Percentiles rank a stretch among this genome's conserved stretches.
Evolutionary conservation across 148 eudicot genomes (phyloP).

Genomic region (Chenopodium formosanum): DNA sequence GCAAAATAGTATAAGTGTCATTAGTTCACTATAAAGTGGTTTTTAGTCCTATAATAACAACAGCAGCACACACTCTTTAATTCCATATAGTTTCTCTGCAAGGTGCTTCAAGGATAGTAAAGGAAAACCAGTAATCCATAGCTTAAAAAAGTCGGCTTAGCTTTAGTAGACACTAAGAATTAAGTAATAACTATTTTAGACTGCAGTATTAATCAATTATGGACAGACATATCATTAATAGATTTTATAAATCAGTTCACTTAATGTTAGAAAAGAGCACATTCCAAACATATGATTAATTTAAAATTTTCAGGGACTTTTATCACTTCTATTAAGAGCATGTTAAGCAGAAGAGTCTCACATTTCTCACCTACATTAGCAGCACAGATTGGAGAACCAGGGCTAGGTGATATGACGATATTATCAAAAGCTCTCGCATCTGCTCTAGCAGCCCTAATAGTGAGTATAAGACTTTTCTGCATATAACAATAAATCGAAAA

Average conservation of each 20-base stretch:
- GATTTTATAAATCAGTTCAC: neutral
- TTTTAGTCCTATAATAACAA: no score
- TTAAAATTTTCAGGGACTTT: neutral
- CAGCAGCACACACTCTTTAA: no score
- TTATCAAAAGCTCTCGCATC: constrained; percentile 70
- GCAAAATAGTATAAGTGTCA: no score
- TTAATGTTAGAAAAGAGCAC: neutral
- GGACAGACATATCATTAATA: neutral
- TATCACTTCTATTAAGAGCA: neutral
- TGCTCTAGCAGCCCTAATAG: no score
- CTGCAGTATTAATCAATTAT: neutral
- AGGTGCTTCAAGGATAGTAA: no score
- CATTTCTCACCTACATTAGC: constrained; percentile 63
- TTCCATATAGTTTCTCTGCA: no score
- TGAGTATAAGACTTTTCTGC: no score
- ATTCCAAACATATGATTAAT: neutral
- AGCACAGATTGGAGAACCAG: constrained; percentile 82
- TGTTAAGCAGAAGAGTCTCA: constrained; percentile 19
- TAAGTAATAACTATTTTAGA: neutral
- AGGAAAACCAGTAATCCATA: no score
- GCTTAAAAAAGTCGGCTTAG: no score
- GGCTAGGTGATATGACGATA: constrained; percentile 97
- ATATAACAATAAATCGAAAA: no score
- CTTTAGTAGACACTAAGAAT: no score
- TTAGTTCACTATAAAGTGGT: no score